phyloP scores from a whole-genome alignment of 2,329 filamentous ascomycete genomes.

The Fusarium lyarnte region DNA sequence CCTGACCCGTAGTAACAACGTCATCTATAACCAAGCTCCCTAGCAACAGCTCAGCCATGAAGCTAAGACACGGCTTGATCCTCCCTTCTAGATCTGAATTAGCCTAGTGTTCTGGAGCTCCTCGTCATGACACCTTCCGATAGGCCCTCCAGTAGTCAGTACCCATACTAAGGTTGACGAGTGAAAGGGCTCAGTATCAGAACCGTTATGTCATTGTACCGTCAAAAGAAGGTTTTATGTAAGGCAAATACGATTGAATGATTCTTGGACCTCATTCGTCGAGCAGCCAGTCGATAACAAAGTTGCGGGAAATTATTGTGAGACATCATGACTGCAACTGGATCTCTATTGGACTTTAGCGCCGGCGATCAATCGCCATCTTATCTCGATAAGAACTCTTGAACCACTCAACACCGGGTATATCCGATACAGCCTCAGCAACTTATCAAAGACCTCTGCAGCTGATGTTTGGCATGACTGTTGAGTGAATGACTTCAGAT shows the following conservation, averaged over 20 bases:
- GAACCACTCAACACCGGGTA: background rate
- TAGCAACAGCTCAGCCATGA: background rate
- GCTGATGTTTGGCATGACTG: background rate
- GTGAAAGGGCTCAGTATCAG: background rate
- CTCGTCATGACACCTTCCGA: background rate
- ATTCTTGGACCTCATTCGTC: background rate
- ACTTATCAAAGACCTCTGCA: background rate
- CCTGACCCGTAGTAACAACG: background rate
- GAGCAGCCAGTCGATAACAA: background rate
- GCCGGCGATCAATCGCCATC: background rate
- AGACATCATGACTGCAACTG: background rate
- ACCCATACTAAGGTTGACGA: background rate
- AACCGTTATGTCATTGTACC: background rate
- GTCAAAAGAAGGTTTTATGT: accelerated
- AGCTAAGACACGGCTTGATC: background rate
- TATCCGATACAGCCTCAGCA: background rate
- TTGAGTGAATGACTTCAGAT: background rate
- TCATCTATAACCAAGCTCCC: background rate
- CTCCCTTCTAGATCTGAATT: background rate
- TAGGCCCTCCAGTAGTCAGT: background rate
- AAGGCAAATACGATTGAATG: no score
- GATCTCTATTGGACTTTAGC: background rate
- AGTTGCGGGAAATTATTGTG: background rate
- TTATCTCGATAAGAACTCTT: background rate
- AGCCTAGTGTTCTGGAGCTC: background rate